These are phyloP conservation scores for Apiotrichum gracile DNA, from an alignment of 1,284 basidiomycete genomes.

Conservation along the genomic window DNA sequence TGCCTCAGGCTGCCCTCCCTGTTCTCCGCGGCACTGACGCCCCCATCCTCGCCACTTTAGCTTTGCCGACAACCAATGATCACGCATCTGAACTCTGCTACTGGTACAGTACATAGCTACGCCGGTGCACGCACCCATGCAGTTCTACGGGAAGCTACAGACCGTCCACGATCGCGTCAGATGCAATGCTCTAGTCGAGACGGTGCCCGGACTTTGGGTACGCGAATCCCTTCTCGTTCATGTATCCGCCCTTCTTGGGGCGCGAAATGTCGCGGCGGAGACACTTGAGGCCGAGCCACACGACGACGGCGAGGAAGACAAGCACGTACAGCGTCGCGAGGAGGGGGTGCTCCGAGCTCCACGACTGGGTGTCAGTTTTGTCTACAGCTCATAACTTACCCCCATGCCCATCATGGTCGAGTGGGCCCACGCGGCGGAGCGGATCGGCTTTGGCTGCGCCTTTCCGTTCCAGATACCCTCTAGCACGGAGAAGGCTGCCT, in stretches of 20 bases:
- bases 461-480: slow-evolving; percentile 57
- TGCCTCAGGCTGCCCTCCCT: too few relatives aligned
- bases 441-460: neutral
- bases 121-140: too few relatives aligned
- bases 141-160: too few relatives aligned
- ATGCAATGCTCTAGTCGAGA: too few relatives aligned
- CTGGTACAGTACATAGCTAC: too few relatives aligned
- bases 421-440: neutral
- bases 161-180: too few relatives aligned
- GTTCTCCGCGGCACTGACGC: too few relatives aligned
- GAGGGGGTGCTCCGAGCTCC: slow-evolving; percentile 40
- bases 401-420: slow-evolving; percentile 14
- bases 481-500: slow-evolving; percentile 63
- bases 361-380: slow-evolving; percentile 7
- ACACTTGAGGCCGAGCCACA: slow-evolving; percentile 32
- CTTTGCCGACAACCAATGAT: too few relatives aligned
- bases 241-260: slow-evolving; percentile 4
- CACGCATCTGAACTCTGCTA: too few relatives aligned
- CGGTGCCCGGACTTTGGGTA: too few relatives aligned
- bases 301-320: slow-evolving; percentile 27
- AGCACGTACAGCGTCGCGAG: slow-evolving; percentile 33
- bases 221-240: slow-evolving; percentile 14
- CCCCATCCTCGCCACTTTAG: too few relatives aligned
- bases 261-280: slow-evolving; percentile 23
- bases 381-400: slow-evolving; percentile 10